phyloP scores from a whole-genome alignment of 345 rosid species.

The Salix brachista region DNA sequence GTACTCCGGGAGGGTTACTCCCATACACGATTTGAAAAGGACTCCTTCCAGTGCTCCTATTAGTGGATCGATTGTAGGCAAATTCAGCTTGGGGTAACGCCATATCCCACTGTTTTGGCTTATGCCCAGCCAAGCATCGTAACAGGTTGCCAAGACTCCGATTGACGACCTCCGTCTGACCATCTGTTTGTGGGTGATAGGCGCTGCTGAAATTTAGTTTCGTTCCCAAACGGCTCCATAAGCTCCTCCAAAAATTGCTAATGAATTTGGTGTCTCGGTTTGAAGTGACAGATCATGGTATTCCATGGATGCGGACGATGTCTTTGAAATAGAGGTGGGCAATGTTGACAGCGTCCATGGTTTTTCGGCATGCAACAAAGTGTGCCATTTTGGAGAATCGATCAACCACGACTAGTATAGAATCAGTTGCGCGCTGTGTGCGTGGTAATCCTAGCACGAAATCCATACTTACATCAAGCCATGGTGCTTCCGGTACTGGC shows the following conservation, averaged over 20 bases:
- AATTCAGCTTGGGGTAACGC: no score
- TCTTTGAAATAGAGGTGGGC: background rate
- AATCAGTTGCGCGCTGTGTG: background rate
- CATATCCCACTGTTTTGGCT: no score
- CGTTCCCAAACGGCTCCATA: background rate
- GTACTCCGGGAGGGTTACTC: fast-evolving
- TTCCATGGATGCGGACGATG: background rate
- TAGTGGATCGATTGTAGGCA: no score
- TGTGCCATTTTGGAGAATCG: constrained; percentile 1
- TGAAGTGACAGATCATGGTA: background rate
- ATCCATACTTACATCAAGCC: background rate
- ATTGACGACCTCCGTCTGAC: no score
- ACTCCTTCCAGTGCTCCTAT: no score
- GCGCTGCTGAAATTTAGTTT: background rate
- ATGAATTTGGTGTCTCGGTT: background rate
- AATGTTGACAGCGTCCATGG: background rate
- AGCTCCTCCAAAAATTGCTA: background rate
- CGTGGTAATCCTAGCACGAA: background rate
- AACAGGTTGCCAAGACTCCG: no score
- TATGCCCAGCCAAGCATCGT: no score
- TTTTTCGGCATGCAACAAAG: background rate
- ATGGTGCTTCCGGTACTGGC: background rate
- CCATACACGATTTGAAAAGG: no score
- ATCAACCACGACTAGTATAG: background rate
- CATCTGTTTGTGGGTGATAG: no score